These are phyloP conservation scores for Penicillium italicum DNA, from an alignment of 2,329 filamentous ascomycete species.

Conservation along the genomic window DNA sequence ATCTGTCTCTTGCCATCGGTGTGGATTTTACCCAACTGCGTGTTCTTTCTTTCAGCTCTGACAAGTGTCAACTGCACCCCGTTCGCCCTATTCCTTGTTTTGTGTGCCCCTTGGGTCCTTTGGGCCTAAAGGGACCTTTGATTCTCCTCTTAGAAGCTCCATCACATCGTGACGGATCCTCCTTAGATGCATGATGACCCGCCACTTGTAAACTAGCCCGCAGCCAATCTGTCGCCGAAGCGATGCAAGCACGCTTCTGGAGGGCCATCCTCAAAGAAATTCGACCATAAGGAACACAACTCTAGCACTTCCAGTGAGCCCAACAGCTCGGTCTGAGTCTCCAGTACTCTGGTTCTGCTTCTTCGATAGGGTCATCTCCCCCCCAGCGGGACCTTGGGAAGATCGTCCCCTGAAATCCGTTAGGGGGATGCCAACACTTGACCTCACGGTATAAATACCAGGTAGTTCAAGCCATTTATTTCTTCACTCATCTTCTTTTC, in stretches of 20 bases:
- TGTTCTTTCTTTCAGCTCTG: not conserved
- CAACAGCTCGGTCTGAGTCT: constrained; percentile 1
- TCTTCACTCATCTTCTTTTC: constrained; percentile 1
- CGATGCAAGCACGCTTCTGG: constrained; percentile 15
- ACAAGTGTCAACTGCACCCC: not conserved
- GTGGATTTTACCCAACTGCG: not conserved
- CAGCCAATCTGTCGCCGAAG: constrained; percentile 18
- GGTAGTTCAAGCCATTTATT: constrained; percentile 1
- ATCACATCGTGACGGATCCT: constrained; percentile 26
- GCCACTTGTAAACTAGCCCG: constrained; percentile 30
- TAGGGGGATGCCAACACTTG: not conserved
- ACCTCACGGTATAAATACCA: constrained; percentile 6
- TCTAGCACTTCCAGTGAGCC: not conserved
- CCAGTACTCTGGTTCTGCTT: constrained; percentile 1
- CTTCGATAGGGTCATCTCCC: not conserved
- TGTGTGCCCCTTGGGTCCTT: not conserved
- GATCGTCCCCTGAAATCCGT: constrained; percentile 10
- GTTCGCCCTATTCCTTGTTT: not conserved
- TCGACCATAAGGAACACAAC: constrained; percentile 2
- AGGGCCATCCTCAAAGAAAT: constrained; percentile 2
- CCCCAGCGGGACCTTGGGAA: not conserved
- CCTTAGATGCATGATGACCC: constrained; percentile 28
- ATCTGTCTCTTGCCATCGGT: not conserved
- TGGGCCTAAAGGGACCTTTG: constrained; percentile 2
- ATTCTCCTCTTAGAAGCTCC: constrained; percentile 13